These are phyloP conservation scores for Pseudopediastrum boryanum DNA, from an alignment of 139 green algal genomes.

Conservation along the genomic window DNA sequence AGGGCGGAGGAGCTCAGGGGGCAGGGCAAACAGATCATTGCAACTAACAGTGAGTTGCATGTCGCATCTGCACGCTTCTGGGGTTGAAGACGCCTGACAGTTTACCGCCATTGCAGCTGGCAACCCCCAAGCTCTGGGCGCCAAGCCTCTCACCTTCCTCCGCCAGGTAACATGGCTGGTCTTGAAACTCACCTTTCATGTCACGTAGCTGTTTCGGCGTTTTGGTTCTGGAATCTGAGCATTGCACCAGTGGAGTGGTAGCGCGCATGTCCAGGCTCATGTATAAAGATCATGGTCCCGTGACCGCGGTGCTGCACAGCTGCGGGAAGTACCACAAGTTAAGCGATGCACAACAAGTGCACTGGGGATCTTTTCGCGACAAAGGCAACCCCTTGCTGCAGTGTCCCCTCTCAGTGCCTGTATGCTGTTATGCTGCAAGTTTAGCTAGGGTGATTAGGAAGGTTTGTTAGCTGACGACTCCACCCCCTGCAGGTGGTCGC, in stretches of 20 bases:
- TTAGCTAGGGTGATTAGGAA: too few species aligned
- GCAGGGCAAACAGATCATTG: constrained; percentile 90
- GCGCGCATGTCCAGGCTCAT: too few species aligned
- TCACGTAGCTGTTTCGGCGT: too few species aligned
- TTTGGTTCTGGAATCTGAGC: too few species aligned
- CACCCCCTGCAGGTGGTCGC: constrained; percentile 77
- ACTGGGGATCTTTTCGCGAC: neutral
- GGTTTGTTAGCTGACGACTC: too few species aligned
- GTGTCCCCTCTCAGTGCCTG: neutral
- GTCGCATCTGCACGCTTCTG: neutral
- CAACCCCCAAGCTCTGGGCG: constrained; percentile 93
- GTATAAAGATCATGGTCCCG: too few species aligned
- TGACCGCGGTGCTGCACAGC: too few species aligned
- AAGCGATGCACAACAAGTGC: too few species aligned
- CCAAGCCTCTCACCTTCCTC: constrained; percentile 88
- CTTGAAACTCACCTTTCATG: too few species aligned
- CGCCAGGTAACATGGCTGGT: constrained; percentile 65
- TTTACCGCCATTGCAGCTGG: constrained; percentile 69
- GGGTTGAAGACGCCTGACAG: neutral
- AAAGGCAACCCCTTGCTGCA: neutral
- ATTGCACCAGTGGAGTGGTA: too few species aligned
- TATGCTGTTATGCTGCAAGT: neutral
- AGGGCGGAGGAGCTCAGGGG: constrained; percentile 81
- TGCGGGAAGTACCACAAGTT: too few species aligned
- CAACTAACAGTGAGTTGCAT: constrained; percentile 82